These are phyloP conservation scores for Fragaria iinumae DNA, from an alignment of 306 rosid species.

Conservation along the genomic window DNA sequence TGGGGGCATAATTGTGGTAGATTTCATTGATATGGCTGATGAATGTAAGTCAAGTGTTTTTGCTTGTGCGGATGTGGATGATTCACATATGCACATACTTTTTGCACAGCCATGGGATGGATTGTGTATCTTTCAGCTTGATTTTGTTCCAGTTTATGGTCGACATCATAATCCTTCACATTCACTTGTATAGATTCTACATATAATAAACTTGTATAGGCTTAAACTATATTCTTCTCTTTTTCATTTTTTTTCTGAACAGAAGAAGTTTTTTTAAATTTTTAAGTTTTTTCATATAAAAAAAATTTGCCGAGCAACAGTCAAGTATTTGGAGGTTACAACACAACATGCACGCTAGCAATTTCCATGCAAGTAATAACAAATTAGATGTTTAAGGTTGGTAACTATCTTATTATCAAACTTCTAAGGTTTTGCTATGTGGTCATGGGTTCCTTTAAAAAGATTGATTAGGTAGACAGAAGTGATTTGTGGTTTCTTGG, in stretches of 20 bases:
- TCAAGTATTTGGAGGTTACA: not conserved
- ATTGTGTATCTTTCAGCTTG: not conserved
- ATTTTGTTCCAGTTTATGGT: not conserved
- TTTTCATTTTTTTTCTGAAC: not conserved
- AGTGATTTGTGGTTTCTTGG: not conserved
- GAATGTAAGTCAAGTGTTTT: slow-evolving; percentile 55
- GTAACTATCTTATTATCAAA: not conserved
- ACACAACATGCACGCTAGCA: not conserved
- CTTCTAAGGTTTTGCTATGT: not conserved
- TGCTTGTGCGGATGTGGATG: not conserved
- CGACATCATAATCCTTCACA: not conserved
- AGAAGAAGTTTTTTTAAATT: not conserved
- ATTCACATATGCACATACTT: not conserved
- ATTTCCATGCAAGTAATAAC: not conserved
- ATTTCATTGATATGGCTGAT: slow-evolving; percentile 94
- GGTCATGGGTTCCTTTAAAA: not conserved
- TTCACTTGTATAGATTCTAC: not conserved
- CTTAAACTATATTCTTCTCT: not conserved
- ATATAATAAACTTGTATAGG: not conserved
- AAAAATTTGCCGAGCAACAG: not conserved
- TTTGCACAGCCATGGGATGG: not conserved
- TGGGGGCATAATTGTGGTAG: slow-evolving; percentile 97
- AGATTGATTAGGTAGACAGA: not conserved
- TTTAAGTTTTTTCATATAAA: not conserved
- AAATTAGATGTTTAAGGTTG: not conserved